Conservation (phyloP, 257 asterid genomes). For the Solanum arcanum region DNA sequence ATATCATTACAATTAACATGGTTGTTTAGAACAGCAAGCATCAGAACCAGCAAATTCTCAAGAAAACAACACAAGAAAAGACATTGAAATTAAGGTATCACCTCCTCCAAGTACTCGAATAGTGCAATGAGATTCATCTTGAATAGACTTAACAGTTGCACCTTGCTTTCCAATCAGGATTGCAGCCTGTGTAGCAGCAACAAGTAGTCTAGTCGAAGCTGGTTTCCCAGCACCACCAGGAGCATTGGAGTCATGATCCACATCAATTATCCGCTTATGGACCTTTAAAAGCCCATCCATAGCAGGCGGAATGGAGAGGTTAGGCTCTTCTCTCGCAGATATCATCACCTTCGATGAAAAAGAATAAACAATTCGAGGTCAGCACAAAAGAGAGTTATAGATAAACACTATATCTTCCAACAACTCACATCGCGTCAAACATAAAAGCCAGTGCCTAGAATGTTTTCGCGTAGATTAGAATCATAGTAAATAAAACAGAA, state of each 20-base stretch:
- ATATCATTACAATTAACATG: not conserved
- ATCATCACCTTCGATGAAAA: conserved; percentile 42
- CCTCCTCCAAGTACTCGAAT: conserved; percentile 87
- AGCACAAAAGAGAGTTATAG: not conserved
- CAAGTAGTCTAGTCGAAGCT: conserved; percentile 69
- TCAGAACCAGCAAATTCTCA: not conserved
- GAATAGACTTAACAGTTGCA: conserved; percentile 76
- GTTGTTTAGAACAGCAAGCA: not conserved
- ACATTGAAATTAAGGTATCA: conserved; percentile 1
- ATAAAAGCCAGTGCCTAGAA: not conserved
- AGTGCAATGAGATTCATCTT: conserved; percentile 68
- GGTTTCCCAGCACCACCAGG: conserved; percentile 32
- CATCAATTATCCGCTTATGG: conserved; percentile 63
- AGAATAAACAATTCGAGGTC: not conserved
- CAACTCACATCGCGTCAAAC: not conserved
- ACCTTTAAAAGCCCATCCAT: conserved; percentile 75
- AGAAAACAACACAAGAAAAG: not conserved
- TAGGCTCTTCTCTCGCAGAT: conserved; percentile 88
- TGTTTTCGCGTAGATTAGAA: not conserved
- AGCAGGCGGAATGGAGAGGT: conserved; percentile 70
- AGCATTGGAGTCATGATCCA: conserved; percentile 39
- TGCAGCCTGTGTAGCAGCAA: conserved; percentile 90
- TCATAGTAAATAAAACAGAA: not conserved
- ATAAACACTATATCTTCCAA: not conserved
- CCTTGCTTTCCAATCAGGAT: conserved; percentile 96